phyloP scores from a whole-genome alignment of 768 basidiomycete genomes.

The Strobilomyces confusus region DNA sequence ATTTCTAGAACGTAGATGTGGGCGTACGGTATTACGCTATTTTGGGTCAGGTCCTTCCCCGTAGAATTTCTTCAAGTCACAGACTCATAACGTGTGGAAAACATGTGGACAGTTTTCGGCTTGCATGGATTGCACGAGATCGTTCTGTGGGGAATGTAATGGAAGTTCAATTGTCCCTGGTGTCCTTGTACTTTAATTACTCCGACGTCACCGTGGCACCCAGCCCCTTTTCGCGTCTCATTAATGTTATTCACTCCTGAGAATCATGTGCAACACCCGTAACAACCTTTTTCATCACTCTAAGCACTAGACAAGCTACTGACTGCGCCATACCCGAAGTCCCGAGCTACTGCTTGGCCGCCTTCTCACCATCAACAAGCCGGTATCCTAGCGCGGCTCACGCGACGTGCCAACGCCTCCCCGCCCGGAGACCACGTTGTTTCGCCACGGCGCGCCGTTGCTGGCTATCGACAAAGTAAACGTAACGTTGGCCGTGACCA shows the following conservation, averaged over 20 bases:
- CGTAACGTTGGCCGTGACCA: too few species aligned
- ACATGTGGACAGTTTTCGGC: slow-evolving; percentile 16
- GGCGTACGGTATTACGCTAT: slow-evolving; percentile 8
- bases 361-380: slow-evolving; percentile 1
- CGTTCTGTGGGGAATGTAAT: slow-evolving; percentile 14
- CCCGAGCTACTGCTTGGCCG: not conserved
- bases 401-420: not conserved
- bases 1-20: slow-evolving; percentile 26
- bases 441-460: too few species aligned
- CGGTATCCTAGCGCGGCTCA: not conserved
- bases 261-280: not conserved
- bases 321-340: too few species aligned
- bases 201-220: too few species aligned
- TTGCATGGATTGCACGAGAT: slow-evolving; percentile 10
- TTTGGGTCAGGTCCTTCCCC: slow-evolving; percentile 7
- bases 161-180: slow-evolving; percentile 11
- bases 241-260: not conserved
- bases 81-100: slow-evolving; percentile 7
- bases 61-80: slow-evolving; percentile 12
- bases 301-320: too few species aligned
- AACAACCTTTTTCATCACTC: not conserved
- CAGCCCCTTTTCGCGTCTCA: not conserved
- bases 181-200: not conserved
- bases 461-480: too few species aligned
- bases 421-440: slow-evolving; percentile 14